Conservation (phyloP, 2,329 filamentous ascomycete species). For the Epichloe scottii region DNA sequence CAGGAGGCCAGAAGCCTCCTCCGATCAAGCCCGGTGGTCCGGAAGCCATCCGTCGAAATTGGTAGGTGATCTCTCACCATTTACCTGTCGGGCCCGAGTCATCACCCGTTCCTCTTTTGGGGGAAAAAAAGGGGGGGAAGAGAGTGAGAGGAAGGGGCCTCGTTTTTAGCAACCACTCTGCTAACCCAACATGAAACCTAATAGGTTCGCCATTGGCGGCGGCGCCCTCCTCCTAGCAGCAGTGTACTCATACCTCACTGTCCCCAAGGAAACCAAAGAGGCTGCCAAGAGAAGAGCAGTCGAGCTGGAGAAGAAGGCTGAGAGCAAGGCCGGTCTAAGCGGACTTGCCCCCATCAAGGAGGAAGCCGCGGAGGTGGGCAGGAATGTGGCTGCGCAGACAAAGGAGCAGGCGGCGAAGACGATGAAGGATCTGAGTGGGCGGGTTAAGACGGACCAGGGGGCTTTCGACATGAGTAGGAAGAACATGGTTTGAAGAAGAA, state of each 20-base stretch:
- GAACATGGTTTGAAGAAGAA: neutral
- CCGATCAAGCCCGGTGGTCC: slow-evolving; percentile 16
- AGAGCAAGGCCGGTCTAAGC: neutral
- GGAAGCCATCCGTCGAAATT: slow-evolving; percentile 20
- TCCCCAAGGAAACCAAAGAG: slow-evolving; percentile 6
- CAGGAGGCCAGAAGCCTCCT: slow-evolving; percentile 19
- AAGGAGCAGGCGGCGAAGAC: slow-evolving; percentile 13
- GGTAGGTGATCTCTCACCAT: slow-evolving; percentile 12
- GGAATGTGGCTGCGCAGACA: slow-evolving; percentile 5
- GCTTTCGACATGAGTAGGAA: slow-evolving; percentile 17
- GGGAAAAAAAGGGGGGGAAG: too few relatives aligned
- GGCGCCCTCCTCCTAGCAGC: slow-evolving; percentile 15
- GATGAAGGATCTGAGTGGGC: slow-evolving; percentile 18
- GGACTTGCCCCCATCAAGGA: slow-evolving; percentile 6
- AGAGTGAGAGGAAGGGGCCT: too few relatives aligned
- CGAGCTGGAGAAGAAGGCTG: neutral
- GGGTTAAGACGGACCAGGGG: slow-evolving; percentile 18
- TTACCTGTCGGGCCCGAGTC: neutral
- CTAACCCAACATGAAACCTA: too few relatives aligned
- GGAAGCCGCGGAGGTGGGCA: slow-evolving; percentile 3
- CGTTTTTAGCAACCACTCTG: neutral
- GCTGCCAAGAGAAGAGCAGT: slow-evolving; percentile 6
- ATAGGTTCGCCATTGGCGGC: slow-evolving; percentile 18
- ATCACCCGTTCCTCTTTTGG: too few relatives aligned
- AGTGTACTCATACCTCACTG: slow-evolving; percentile 16